Evolutionary conservation across 768 basidiomycete species (phyloP), one percentile per base, ranked within the genome.

Genomic region (Suillus bovinus): DNA sequence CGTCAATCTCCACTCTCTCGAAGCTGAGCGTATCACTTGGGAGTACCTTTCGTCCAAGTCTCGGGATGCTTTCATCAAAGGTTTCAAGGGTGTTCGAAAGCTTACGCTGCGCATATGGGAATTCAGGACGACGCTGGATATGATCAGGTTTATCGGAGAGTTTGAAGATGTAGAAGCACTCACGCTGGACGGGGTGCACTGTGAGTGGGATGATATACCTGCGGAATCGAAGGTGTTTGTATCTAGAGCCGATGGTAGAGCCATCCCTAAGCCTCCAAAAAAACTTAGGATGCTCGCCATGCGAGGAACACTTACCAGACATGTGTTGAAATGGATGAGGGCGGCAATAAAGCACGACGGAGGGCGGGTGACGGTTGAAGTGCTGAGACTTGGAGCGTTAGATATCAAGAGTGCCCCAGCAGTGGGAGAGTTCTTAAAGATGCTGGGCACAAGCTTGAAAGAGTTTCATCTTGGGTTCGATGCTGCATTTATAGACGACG

Each of bases 11-110:
- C 67, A 66, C 49, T 66, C 56, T 27, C 67, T 74, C 13, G 73
- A 69, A 39, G 66, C 74, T 60, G 75, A 76, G 55, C 64, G 65
- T 6, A 50, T 74, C 53, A 74, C 73, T 22, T 74, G 75, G 75
- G 71, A 75, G 46, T 72, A 70, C 46, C 70, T 74, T 36, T 74
- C 73, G 20, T 61, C 69, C 24, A 64, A 58, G 50, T 71, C 73
- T 42, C 71, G 71, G 27, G 50, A 58, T 10, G 64, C 67, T 10
- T 74, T 72, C 58, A 60, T 73, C 31, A 54, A 66, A 41, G 61
- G 62, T 20, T 74, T 76, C 66, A 72, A 62, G 46, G 54, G 50
- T 6, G 65, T 53, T 1, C 68, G 61, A 34, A 65, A 49, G 31
- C 69, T 76, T 13, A 53, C 66, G 17, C 31, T 74, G 44, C 68